A percentile compares a stretch with the other conserved stretches of the same genome.
Conservation (phyloP, 1,284 basidiomycete genomes). For the Stygiomarasmius scandens region DNA sequence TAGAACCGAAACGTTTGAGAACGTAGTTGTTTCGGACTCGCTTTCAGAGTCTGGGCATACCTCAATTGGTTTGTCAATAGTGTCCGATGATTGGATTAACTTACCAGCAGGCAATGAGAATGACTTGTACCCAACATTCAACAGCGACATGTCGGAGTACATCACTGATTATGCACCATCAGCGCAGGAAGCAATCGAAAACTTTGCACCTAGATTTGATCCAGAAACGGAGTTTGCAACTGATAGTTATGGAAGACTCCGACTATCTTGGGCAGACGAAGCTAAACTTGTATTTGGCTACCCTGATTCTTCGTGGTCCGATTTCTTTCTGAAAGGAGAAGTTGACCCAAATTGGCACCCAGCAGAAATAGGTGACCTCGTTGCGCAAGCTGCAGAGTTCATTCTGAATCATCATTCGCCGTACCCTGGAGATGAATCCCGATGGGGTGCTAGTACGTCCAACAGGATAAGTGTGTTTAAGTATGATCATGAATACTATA, state of each 20-base stretch:
- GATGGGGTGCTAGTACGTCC: slow-evolving; percentile 1
- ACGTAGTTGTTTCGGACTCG: background rate
- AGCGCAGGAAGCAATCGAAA: background rate
- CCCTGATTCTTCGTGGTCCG: background rate
- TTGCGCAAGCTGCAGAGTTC: background rate
- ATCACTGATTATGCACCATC: background rate
- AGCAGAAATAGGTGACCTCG: background rate
- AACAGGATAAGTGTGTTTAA: background rate
- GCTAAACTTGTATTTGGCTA: slow-evolving; percentile 4
- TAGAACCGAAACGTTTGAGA: background rate
- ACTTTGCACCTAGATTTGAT: background rate
- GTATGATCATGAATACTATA: background rate
- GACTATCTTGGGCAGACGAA: background rate
- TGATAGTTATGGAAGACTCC: background rate
- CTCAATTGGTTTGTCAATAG: too few species aligned
- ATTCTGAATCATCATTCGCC: slow-evolving; percentile 1
- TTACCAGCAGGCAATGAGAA: background rate
- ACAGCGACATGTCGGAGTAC: background rate
- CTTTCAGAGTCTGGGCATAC: background rate
- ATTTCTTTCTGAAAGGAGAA: slow-evolving; percentile 4
- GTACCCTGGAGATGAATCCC: slow-evolving; percentile 6
- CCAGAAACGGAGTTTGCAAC: background rate
- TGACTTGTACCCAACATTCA: background rate
- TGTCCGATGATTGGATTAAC: too few species aligned
- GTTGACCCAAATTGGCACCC: slow-evolving; percentile 3